Evolutionary conservation across 2,329 filamentous ascomycete species (phyloP).

Genomic region (Peltaster fructicola): DNA sequence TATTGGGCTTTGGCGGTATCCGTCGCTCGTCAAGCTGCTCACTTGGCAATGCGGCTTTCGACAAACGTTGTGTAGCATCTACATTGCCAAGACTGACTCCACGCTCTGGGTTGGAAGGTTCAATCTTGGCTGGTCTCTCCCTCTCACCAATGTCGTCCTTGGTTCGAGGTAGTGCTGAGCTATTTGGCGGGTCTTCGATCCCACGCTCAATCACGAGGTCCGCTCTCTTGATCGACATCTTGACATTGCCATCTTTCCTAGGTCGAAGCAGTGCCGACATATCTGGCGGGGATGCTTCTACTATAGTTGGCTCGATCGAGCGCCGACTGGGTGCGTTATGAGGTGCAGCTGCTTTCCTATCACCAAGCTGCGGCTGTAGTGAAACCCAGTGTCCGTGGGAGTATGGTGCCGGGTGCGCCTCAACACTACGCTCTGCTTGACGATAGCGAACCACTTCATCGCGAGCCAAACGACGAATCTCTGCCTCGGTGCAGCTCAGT

Average conservation of each 20-base stretch:
- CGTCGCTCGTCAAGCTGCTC: too few species aligned
- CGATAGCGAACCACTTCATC: constrained; percentile 19
- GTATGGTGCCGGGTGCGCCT: constrained; percentile 14
- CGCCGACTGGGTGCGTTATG: background rate
- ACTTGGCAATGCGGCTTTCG: too few species aligned
- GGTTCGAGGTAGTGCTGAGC: too few species aligned
- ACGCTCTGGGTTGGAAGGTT: too few species aligned
- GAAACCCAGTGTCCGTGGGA: constrained; percentile 14
- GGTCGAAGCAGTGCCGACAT: background rate
- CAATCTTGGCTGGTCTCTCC: too few species aligned
- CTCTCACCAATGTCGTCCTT: too few species aligned
- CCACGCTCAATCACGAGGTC: too few species aligned
- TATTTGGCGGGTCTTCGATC: too few species aligned
- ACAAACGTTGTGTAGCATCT: too few species aligned
- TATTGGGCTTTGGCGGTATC: too few species aligned
- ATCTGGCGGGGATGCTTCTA: background rate
- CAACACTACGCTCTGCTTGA: constrained; percentile 17
- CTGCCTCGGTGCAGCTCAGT: constrained; percentile 7
- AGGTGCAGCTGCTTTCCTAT: constrained; percentile 1
- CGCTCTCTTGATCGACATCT: too few species aligned
- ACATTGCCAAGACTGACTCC: too few species aligned
- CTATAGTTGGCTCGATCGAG: background rate
- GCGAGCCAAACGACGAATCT: constrained; percentile 16
- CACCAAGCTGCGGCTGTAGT: constrained; percentile 6
- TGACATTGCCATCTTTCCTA: constrained; percentile 2